phyloP scores from a whole-genome alignment of 1,139 yeast genomes.

The Eremothecium cymbalariae region DNA sequence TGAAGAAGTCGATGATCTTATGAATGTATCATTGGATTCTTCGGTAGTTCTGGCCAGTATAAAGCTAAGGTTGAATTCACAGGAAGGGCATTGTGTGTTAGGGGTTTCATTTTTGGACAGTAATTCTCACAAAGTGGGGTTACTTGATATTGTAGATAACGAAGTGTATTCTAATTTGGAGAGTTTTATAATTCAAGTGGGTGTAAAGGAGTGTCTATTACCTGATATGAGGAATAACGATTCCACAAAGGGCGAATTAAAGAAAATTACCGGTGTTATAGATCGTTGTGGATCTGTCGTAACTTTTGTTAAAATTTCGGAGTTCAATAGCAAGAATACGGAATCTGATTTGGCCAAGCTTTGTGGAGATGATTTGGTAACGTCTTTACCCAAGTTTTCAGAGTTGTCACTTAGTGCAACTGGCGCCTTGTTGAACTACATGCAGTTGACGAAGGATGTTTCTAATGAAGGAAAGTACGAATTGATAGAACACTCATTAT shows the following conservation, averaged over 20 bases:
- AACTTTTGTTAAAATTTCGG: constrained; percentile 49
- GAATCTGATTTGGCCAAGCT: constrained; percentile 68
- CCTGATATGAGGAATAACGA: constrained; percentile 40
- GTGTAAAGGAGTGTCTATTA: constrained; percentile 75
- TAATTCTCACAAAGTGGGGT: constrained; percentile 54
- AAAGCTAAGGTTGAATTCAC: constrained; percentile 42
- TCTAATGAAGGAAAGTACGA: constrained; percentile 45
- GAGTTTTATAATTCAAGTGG: constrained; percentile 75
- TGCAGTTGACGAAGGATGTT: constrained; percentile 51
- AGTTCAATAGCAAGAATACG: constrained; percentile 51
- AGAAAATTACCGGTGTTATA: constrained; percentile 52
- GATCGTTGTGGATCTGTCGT: constrained; percentile 71
- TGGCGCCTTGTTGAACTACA: constrained; percentile 37
- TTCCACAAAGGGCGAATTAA: constrained; percentile 36
- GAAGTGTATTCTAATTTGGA: constrained; percentile 83
- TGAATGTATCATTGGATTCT: constrained; percentile 46
- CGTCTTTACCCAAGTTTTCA: constrained; percentile 49
- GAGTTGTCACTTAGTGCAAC: constrained; percentile 34
- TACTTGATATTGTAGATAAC: constrained; percentile 77
- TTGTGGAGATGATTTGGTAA: constrained; percentile 44
- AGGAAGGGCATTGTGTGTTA: constrained; percentile 42
- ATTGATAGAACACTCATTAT: constrained; percentile 59
- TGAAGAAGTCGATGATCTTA: constrained; percentile 68
- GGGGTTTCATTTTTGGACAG: constrained; percentile 82
- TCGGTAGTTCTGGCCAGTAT: constrained; percentile 71